Evolutionary conservation across 108 stramenopile genomes (phyloP).

Genomic region (Aurantiochytrium sp.): DNA sequence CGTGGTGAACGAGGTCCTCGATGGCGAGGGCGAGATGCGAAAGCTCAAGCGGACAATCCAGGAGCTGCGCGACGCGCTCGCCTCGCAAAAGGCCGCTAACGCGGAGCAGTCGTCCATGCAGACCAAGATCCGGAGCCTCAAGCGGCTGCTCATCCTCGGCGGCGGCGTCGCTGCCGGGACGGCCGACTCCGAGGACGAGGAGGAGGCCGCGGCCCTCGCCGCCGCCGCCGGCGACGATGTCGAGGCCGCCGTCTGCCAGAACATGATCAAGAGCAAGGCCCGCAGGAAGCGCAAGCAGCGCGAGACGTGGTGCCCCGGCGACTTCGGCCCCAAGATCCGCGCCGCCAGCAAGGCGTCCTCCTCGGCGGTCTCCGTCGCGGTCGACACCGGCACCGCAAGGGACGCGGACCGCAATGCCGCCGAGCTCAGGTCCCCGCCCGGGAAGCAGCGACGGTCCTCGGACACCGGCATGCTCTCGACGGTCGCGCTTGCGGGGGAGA

Average conservation of each 20-base stretch:
- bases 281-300: constrained; percentile 17
- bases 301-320: constrained; percentile 22
- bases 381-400: no score
- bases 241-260: background rate
- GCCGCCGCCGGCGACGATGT: background rate
- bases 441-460: background rate
- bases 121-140: background rate
- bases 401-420: background rate
- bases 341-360: background rate
- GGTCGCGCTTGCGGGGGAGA: background rate
- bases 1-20: constrained; percentile 26
- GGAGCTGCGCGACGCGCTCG: background rate
- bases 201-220: background rate
- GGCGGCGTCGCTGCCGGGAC: background rate
- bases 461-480: background rate
- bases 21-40: constrained; percentile 28
- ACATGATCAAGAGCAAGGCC: background rate
- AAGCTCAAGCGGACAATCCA: background rate
- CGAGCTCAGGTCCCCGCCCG: background rate
- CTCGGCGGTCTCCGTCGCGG: no score
- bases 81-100: background rate
- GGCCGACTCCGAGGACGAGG: background rate
- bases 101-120: background rate
- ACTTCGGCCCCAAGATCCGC: background rate
- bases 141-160: background rate